These are phyloP conservation scores for Calonectria leucothoes DNA, from an alignment of 2,329 filamentous ascomycete genomes.

Conservation along the genomic window DNA sequence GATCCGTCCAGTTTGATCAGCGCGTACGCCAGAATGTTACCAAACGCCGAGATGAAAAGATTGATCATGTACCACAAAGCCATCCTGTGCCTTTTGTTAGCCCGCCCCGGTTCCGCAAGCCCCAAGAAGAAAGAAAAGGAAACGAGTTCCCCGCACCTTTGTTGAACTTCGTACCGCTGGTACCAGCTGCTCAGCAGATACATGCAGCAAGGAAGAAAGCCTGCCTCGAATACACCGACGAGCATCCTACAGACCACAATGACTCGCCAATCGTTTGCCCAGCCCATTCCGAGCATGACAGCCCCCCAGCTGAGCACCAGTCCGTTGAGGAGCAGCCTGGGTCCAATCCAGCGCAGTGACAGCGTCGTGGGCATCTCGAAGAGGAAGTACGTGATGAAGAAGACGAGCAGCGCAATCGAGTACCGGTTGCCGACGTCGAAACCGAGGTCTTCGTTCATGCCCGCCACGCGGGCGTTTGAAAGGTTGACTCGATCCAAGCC, in stretches of 20 bases:
- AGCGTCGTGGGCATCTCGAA: constrained; percentile 47
- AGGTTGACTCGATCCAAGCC: constrained; percentile 46
- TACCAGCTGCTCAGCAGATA: constrained; percentile 53
- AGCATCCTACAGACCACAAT: constrained; percentile 22
- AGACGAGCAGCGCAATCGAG: constrained; percentile 43
- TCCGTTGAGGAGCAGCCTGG: constrained; percentile 41
- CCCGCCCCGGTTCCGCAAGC: no score
- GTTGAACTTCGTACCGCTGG: constrained; percentile 66
- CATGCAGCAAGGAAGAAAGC: constrained; percentile 56
- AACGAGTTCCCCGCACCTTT: constrained; percentile 55
- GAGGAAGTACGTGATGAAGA: constrained; percentile 47
- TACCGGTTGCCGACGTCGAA: constrained; percentile 49
- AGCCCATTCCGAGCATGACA: constrained; percentile 45
- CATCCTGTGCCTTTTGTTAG: constrained; percentile 35
- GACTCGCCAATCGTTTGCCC: constrained; percentile 36
- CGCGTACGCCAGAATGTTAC: constrained; percentile 39
- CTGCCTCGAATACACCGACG: constrained; percentile 55
- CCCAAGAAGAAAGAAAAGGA: neutral
- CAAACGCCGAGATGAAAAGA: constrained; percentile 42
- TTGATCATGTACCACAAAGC: constrained; percentile 46
- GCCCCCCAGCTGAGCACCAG: constrained; percentile 48
- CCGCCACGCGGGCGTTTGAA: constrained; percentile 47
- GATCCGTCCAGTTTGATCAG: constrained; percentile 55
- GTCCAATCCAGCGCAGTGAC: constrained; percentile 45
- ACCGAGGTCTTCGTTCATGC: constrained; percentile 46